Conservation (phyloP, 1,284 basidiomycete species). For the Austroboletus novae-zelandiae region DNA sequence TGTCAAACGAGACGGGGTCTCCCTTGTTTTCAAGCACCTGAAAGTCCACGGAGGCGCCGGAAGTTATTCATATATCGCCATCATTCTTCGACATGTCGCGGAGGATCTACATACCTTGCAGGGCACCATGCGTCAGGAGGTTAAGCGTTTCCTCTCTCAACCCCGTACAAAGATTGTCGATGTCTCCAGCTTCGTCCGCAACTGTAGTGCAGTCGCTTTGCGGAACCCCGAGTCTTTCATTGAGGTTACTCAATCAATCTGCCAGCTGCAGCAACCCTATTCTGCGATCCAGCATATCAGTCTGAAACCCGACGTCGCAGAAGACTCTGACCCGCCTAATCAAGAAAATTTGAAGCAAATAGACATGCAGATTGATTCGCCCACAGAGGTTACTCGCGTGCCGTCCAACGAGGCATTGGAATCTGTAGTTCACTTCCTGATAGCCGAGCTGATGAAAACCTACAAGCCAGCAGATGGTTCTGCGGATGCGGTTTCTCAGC, state of each 20-base stretch:
- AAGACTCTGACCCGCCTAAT: conserved; percentile 20
- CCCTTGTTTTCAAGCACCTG: conserved; percentile 64
- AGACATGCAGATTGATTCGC: conserved; percentile 72
- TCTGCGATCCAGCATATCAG: conserved; percentile 62
- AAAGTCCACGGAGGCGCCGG: conserved; percentile 58
- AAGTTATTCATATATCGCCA: conserved; percentile 82
- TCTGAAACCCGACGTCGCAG: conserved; percentile 44
- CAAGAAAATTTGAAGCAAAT: conserved; percentile 27
- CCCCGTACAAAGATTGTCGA: conserved; percentile 73
- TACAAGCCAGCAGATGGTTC: conserved; percentile 40
- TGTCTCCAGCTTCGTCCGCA: conserved; percentile 70
- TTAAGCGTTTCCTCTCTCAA: conserved; percentile 74
- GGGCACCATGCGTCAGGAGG: conserved; percentile 78
- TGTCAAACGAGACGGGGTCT: conserved; percentile 62
- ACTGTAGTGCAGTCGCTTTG: conserved; percentile 77
- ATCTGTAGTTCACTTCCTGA: conserved; percentile 66
- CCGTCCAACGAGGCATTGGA: conserved; percentile 55
- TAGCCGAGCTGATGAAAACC: conserved; percentile 67
- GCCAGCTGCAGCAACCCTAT: conserved; percentile 69
- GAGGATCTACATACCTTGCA: conserved; percentile 74
- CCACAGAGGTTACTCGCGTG: conserved; percentile 26
- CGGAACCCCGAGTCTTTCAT: conserved; percentile 83
- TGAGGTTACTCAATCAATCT: conserved; percentile 67
- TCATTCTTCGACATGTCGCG: conserved; percentile 87
- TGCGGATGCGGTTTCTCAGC: conserved; percentile 9